phyloP scores from a whole-genome alignment of 257 asterid species.

The Gentiana straminea region DNA sequence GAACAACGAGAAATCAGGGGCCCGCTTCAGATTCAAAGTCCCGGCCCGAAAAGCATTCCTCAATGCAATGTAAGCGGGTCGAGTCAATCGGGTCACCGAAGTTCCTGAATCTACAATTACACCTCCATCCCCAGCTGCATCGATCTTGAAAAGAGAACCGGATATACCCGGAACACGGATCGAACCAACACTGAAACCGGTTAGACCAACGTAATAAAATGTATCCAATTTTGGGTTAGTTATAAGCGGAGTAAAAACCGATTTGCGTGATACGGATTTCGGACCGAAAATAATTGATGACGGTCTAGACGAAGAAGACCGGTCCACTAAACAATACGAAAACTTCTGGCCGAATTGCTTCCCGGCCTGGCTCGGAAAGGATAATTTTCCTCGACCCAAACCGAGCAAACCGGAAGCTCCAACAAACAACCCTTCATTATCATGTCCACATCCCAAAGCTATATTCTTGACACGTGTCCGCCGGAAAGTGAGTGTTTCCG shows the following conservation, averaged over 20 bases:
- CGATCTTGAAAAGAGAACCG: conserved; percentile 39
- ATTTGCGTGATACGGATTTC: conserved; percentile 35
- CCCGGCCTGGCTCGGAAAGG: conserved; percentile 54
- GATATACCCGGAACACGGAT: conserved; percentile 29
- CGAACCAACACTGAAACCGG: conserved; percentile 64
- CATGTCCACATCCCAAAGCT: conserved; percentile 71
- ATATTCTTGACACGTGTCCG: conserved; percentile 20
- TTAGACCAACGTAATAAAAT: conserved; percentile 49
- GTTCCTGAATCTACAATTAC: conserved; percentile 75
- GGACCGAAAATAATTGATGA: conserved; percentile 53
- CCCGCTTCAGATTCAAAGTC: conserved; percentile 31
- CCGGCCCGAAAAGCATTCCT: conserved; percentile 50
- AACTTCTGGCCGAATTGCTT: conserved; percentile 42
- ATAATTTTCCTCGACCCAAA: conserved; percentile 53
- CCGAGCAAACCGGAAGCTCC: conserved; percentile 76
- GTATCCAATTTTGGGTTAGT: conserved; percentile 49
- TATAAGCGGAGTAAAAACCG: conserved; percentile 48
- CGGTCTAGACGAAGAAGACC: conserved; percentile 42
- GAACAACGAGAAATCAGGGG: conserved; percentile 39
- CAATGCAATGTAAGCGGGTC: conserved; percentile 54
- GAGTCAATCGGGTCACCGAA: conserved; percentile 52
- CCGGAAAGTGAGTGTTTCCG: conserved; percentile 68
- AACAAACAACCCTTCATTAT: conserved; percentile 56
- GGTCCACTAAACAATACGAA: conserved; percentile 61
- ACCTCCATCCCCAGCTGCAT: conserved; percentile 45